Conservation (phyloP, 1,284 basidiomycete species). For the Sutorius eximius region DNA sequence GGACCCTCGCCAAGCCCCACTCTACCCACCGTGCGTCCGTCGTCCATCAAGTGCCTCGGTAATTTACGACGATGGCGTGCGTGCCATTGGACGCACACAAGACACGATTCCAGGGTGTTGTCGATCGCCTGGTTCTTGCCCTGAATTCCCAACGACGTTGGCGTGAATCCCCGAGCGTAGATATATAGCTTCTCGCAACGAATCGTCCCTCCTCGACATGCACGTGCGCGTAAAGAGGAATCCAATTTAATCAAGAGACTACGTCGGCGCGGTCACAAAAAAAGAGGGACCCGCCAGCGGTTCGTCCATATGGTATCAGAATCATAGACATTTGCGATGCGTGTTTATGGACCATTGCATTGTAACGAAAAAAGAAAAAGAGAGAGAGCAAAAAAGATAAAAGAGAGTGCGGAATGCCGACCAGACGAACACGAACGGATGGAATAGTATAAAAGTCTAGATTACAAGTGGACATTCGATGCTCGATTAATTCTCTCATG, state of each 20-base stretch:
- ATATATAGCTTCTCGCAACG: conserved; percentile 3
- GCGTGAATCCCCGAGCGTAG: neutral
- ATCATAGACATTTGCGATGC: conserved; percentile 17
- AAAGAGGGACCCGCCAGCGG: neutral
- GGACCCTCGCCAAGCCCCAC: conserved; percentile 16
- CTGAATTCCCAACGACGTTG: neutral
- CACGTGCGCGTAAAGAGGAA: conserved; percentile 3
- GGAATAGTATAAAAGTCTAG: conserved; percentile 35
- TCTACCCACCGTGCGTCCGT: conserved; percentile 27
- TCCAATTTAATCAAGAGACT: neutral
- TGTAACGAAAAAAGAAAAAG: conserved; percentile 3
- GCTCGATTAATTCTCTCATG: conserved; percentile 25
- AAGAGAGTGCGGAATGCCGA: conserved; percentile 20
- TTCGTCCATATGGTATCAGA: conserved; percentile 11
- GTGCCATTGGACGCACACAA: neutral
- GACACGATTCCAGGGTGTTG: conserved; percentile 5
- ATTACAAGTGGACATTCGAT: conserved; percentile 38
- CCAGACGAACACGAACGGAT: conserved; percentile 16
- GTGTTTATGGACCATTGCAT: conserved; percentile 18
- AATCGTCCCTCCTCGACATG: neutral
- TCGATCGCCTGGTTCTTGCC: neutral
- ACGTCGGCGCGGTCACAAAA: conserved; percentile 6
- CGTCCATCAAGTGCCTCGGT: conserved; percentile 14
- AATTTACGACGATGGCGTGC: conserved; percentile 16
- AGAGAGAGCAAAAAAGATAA: conserved; percentile 11